Percentiles rank a stretch among this genome's conserved stretches.
Conservation (phyloP, 371 early-diverging fungal species). For the Rhizopus sp. region DNA sequence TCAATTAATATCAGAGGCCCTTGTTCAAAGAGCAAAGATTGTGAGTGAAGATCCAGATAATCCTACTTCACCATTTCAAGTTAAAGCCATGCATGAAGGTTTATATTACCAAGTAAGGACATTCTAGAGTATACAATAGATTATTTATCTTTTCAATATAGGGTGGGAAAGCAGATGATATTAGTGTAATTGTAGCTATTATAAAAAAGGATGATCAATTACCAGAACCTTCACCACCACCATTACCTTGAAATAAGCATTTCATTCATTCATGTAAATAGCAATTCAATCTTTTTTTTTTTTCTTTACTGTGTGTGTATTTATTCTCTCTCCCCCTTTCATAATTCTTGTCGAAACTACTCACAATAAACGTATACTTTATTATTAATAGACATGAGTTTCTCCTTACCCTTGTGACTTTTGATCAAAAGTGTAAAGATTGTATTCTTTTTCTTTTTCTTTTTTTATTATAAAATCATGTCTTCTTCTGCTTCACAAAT, state of each 20-base stretch:
- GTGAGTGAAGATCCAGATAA: conserved; percentile 80
- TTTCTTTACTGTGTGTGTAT: neutral
- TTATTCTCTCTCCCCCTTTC: no score
- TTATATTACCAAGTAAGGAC: conserved; percentile 60
- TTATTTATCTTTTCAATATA: conserved; percentile 39
- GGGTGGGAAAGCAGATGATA: conserved; percentile 89
- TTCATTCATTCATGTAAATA: neutral
- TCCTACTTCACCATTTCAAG: conserved; percentile 86
- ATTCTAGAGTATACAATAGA: conserved; percentile 3
- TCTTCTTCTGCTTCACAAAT: conserved; percentile 34
- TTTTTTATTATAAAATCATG: neutral
- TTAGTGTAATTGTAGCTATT: conserved; percentile 75
- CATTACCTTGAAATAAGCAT: conserved; percentile 18
- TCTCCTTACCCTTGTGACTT: no score
- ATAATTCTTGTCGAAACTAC: no score
- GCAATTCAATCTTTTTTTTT: neutral
- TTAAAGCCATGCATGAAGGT: conserved; percentile 79
- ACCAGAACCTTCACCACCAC: conserved; percentile 27
- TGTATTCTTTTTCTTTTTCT: neutral
- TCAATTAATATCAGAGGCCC: conserved; percentile 73
- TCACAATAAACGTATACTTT: no score
- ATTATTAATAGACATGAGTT: no score
- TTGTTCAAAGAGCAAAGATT: conserved; percentile 74
- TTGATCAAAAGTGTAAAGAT: no score
- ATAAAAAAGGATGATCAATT: conserved; percentile 43